Evolutionary conservation across 2,329 filamentous ascomycete species (phyloP), one percentile per base, ranked within the genome.

Genomic region (Talaromyces sp.): DNA sequence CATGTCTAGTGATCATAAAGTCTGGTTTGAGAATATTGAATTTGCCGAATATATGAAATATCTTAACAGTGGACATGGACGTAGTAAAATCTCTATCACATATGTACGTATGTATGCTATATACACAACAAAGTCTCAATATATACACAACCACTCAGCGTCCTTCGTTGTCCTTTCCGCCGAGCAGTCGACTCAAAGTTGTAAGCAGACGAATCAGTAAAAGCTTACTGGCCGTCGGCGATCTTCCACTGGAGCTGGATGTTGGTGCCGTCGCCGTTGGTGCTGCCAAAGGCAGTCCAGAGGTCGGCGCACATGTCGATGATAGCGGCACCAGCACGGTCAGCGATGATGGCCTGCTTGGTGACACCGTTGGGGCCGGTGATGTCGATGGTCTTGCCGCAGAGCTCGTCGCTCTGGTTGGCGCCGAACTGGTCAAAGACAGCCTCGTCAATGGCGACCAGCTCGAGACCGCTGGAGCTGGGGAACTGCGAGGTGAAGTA

Each of bases 261-360:
- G 17, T 51, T 47, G 42, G 60, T 62, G 19, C 60, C 60, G 25
- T 62, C 60, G n/a, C 56, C 56, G 10, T 59, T 52, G 27, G 22
- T 9, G 27, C 60, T 57, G 25, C 60, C 60, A n/a, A 62, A 62
- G 33, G 27, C 60, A 52, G 55, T 52, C 60, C 60, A 62, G 39
- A 59, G 39, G n/a, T 8, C 36, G 10, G 58, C 10, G 56, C 60
- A 62, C 60, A 62, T 62, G 17, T 62, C 60, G 30, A 62, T 62
- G 30, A 62, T 62, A 39, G 59, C 42, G 7, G 19, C 60, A 54
- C 56, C 51, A 22, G 60, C 60, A 4, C 55, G 58, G 56, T 62
- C 60, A 27, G 60, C 60, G 56, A 62, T 52, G 22, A 54, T 52
- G 28, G 60, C 60, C 6, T 56, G 51, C 32, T 59, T 30, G 30